These are phyloP conservation scores for Ogataea polymorpha DNA, from an alignment of 805 yeast genomes.

Conservation along the genomic window DNA sequence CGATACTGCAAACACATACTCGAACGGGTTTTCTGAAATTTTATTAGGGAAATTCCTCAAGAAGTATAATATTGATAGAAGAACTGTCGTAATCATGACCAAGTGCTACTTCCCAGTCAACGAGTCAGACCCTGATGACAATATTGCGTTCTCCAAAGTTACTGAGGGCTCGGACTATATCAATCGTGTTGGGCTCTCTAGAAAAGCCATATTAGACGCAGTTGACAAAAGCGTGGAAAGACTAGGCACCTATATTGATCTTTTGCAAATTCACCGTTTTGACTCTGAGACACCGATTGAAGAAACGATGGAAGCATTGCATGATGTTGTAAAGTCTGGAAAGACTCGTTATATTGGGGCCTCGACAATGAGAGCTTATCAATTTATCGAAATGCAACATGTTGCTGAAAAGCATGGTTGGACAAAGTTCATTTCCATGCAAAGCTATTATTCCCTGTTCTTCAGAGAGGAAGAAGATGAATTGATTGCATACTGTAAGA, in stretches of 20 bases:
- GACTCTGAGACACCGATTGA: slow-evolving; percentile 46
- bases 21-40: slow-evolving; percentile 46
- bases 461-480: slow-evolving; percentile 65
- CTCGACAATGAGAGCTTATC: slow-evolving; percentile 54
- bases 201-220: slow-evolving; percentile 47
- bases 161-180: slow-evolving; percentile 21
- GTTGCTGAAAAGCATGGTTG: slow-evolving; percentile 56
- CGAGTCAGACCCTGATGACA: slow-evolving; percentile 19
- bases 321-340: slow-evolving; percentile 48
- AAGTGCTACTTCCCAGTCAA: slow-evolving; percentile 37
- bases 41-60: slow-evolving; percentile 53
- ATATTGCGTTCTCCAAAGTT: slow-evolving; percentile 18
- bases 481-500: slow-evolving; percentile 51
- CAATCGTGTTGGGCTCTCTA: slow-evolving; percentile 40
- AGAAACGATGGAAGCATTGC: slow-evolving; percentile 56
- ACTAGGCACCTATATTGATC: slow-evolving; percentile 52
- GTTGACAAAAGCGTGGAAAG: slow-evolving; percentile 40
- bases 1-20: slow-evolving; percentile 50
- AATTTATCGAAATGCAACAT: slow-evolving; percentile 52
- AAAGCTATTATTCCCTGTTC: slow-evolving; percentile 52
- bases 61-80: slow-evolving; percentile 49
- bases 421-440: slow-evolving; percentile 58
- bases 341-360: slow-evolving; percentile 58
- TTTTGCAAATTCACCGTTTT: slow-evolving; percentile 55
- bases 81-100: slow-evolving; percentile 52